Base-by-base conservation (phyloP, 306 rosid species). In the Quercus ilex region DNA sequence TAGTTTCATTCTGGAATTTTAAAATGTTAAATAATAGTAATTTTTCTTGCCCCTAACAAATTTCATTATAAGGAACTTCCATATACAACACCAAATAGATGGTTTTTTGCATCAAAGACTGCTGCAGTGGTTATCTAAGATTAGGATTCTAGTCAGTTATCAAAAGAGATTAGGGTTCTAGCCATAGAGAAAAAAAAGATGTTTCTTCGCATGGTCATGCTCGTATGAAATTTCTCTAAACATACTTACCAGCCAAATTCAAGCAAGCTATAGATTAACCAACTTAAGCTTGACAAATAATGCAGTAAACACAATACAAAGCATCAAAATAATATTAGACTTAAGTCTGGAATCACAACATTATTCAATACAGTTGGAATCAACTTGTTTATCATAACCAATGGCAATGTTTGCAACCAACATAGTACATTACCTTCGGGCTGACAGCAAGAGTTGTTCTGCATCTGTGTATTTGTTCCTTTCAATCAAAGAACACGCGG, bases 401-500 rank as follows among this genome's bases (percentile, higher is more conserved):
- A 79, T 55, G 77, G 52, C 33, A 65, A 79, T 55, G 74, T 57
- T 28, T 57, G 69, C 55, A 83, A 75, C 28, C 60, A 78, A 60
- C 31, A 62, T 71, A 64, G 67, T 30, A 78, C 60, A 79, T 84
- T 80, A 95, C 99, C 97, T 93, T 86, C 92, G 88, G 81, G 91
- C 96, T 55, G 91, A 85, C 80, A 95, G 78, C 76, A 95, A 87
- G 80, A 93, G 92, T 81, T 91, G 97, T 72, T 95, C 98, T 6
- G 98, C 98, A 86, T 95, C 98, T 57, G 93, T 73, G 78, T 90
- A 81, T 84, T 91, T 90, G 33, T 81, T 84, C 87, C 83, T 74
- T 74, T 87, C 96, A 88, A 95, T 88, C 78, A 95, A 82, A 69
- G 97, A 87, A 81, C 99, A 95, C 25, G 98, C 97, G 75, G 93